These are phyloP conservation scores for Pinus albicaulis DNA, from an alignment of 75 land plant species.

Conservation along the genomic window DNA sequence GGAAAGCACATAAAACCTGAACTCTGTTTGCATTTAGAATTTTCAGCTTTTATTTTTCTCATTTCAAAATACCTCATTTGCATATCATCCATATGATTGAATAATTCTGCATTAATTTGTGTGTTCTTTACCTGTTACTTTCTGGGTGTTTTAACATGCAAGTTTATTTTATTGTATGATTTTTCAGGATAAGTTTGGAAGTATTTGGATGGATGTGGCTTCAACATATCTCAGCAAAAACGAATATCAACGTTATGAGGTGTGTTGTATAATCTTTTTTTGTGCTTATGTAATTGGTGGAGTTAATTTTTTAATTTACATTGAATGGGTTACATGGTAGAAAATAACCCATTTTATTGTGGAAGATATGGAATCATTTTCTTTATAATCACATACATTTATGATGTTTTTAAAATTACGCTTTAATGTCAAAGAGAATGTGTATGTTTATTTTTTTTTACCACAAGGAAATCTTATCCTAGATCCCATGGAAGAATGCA, in stretches of 20 bases:
- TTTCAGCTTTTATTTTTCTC: neutral
- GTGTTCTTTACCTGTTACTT: neutral
- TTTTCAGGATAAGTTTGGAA: constrained; percentile 80
- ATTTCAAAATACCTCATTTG: neutral
- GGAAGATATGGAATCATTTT: too few relatives aligned
- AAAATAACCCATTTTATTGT: neutral
- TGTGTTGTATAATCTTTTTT: constrained; percentile 3
- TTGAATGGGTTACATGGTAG: neutral
- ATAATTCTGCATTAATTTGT: neutral
- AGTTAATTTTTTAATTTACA: neutral
- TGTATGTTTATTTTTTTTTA: too few relatives aligned
- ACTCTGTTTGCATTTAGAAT: neutral
- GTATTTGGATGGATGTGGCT: constrained; percentile 70
- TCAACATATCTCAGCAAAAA: constrained; percentile 71
- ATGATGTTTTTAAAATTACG: too few relatives aligned
- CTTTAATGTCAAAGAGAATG: too few relatives aligned
- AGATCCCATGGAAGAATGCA: too few relatives aligned
- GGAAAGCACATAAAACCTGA: neutral
- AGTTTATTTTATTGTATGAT: neutral
- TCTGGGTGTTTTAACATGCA: neutral
- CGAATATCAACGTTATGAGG: constrained; percentile 76
- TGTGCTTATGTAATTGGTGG: neutral
- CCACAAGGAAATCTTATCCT: too few relatives aligned
- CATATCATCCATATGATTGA: neutral
- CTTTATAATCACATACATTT: too few relatives aligned